phyloP scores from a whole-genome alignment of 352 stramenopile genomes.

The Phytophthora pseudosyringae region DNA sequence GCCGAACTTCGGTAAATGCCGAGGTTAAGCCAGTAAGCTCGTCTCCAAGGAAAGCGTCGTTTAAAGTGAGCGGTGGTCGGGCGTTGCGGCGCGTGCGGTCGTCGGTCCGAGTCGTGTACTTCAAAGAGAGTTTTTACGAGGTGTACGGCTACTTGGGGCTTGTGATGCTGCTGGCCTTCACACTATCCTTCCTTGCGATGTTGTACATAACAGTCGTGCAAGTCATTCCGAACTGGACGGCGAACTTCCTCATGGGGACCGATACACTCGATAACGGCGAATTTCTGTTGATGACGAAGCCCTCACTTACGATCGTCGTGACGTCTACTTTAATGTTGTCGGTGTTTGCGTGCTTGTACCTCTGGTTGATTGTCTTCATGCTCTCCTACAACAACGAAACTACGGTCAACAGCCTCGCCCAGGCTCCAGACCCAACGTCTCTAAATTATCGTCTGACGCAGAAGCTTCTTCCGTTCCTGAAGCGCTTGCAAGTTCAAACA shows the following conservation, averaged over 20 bases:
- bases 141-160: slow-evolving; percentile 52
- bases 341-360: slow-evolving; percentile 41
- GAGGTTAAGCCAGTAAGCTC: slow-evolving; percentile 20
- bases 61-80: slow-evolving; percentile 12
- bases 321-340: slow-evolving; percentile 40
- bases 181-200: slow-evolving; percentile 38
- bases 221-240: slow-evolving; percentile 45
- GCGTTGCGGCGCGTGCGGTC: slow-evolving; percentile 2
- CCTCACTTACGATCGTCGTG: slow-evolving; percentile 36
- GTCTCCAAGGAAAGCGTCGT: background rate
- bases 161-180: slow-evolving; percentile 48
- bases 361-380: slow-evolving; percentile 44
- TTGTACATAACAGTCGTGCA: slow-evolving; percentile 51
- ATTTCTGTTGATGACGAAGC: slow-evolving; percentile 51
- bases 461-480: slow-evolving; percentile 27
- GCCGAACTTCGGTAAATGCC: background rate
- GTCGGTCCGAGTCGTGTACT: slow-evolving; percentile 17
- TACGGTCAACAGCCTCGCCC: slow-evolving; percentile 28
- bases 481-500: slow-evolving; percentile 16
- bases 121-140: slow-evolving; percentile 53
- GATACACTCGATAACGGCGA: slow-evolving; percentile 49
- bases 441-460: slow-evolving; percentile 21
- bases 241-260: slow-evolving; percentile 56
- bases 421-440: slow-evolving; percentile 25
- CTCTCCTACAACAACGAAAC: slow-evolving; percentile 37